Base-by-base conservation (phyloP, 352 stramenopile genomes). In the Globisporangium recalcitrans region DNA sequence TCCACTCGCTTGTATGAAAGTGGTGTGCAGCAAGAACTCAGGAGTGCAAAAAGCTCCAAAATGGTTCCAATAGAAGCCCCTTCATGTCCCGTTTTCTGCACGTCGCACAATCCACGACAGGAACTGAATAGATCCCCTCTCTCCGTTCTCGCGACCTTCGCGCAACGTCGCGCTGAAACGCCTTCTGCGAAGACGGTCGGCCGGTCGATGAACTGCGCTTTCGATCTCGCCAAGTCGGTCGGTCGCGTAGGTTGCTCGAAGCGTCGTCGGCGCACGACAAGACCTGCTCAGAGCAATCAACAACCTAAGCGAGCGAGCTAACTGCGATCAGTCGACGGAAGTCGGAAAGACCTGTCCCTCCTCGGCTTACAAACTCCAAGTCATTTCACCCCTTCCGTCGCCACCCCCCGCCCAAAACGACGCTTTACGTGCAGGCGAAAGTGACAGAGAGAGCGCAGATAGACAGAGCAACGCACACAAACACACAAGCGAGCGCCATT, bases 231-330 rank as follows among this genome's bases (percentile, higher is more conserved):
- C 14, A 47, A 3, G 19, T 1, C 10, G 60, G 61, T 32, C 56
- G 68, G 64, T 70, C 68, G 68, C 31, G 58, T 52, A 64, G 68
- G 68, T 77, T 73, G 60, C 48, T 16, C 40, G 40, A 64, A 58
- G 26, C 27, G 55, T 42, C 47, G 19, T 59, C 36, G n/a, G 24
- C 16, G 34, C 58, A 46, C 27, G 58, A 40, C 47, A 49, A 64
- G 58, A 62, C 40, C 34, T 2, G 14, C 6, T 24, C 26, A 34
- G 7, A 38, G 48, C 46, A 34, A 34, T 6, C 31, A 38, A 10
- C 36, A 44, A 44, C 38, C 19, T 14, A 9, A 54, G 40, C 29
- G n/a, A 58, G 52, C 27, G 1, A 51, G 36, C 54, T 14, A 61
- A 19, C 44, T 21, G 27, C 38, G 14, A 14, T 46, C 38, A 46